Percentiles rank a stretch among this genome's conserved stretches.
phyloP scores from a whole-genome alignment of 495 filamentous ascomycete genomes.

The Aeminium ludgeri region DNA sequence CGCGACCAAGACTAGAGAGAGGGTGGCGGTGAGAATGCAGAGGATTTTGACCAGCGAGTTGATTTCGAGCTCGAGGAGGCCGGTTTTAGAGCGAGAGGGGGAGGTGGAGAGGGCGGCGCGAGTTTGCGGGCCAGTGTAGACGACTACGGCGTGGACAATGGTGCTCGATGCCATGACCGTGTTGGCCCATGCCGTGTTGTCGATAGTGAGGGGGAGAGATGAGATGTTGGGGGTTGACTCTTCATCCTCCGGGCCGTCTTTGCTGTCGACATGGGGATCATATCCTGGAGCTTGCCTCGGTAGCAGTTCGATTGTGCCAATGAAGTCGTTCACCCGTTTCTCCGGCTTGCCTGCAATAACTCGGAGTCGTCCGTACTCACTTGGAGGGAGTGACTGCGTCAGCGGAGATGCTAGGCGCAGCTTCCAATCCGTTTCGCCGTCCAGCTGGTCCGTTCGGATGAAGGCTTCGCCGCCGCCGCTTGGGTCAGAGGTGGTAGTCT shows the following conservation, averaged over 20 bases:
- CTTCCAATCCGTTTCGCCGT: constrained; percentile 99
- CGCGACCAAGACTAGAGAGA: constrained; percentile 82
- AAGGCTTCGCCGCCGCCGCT: constrained; percentile 63
- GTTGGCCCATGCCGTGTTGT: constrained; percentile 98
- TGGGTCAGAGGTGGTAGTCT: constrained; percentile 9
- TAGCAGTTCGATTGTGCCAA: constrained; percentile 58
- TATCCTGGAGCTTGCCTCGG: constrained; percentile 16
- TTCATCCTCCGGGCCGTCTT: neutral
- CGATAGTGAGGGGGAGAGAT: constrained; percentile 66
- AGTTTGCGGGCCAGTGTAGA: constrained; percentile 92
- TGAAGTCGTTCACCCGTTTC: constrained; percentile 82
- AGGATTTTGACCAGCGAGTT: constrained; percentile 97
- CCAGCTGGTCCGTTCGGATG: constrained; percentile 91
- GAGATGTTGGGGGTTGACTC: neutral
- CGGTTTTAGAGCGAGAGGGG: constrained; percentile 77
- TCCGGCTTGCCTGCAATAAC: constrained; percentile 78
- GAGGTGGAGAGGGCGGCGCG: constrained; percentile 88
- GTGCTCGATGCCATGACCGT: constrained; percentile 90
- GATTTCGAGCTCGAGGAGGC: constrained; percentile 87
- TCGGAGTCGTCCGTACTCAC: constrained; percentile 53
- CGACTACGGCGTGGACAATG: constrained; percentile 66
- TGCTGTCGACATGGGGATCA: constrained; percentile 15
- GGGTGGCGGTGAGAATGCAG: constrained; percentile 65
- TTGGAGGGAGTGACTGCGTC: constrained; percentile 53
- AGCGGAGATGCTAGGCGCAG: constrained; percentile 69